Conservation (phyloP, 192 early-diverging fungal species). For the Backusella liffmaniae region DNA sequence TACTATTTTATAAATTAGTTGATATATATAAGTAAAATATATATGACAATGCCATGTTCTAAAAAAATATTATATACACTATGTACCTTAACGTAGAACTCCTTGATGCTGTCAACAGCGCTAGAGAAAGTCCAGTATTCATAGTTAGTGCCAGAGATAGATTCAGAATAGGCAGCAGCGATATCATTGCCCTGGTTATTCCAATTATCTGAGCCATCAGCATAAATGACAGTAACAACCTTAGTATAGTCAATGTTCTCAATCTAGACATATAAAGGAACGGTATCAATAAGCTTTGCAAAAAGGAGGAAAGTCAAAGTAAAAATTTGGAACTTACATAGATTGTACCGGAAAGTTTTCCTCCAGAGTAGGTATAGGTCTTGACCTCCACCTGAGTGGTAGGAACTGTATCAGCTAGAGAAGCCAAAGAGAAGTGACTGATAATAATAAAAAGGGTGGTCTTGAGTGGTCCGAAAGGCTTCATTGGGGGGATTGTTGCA, state of each 20-base stretch:
- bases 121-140: conserved; percentile 29
- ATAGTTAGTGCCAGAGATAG: conserved; percentile 27
- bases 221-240: conserved; percentile 16
- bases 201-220: conserved; percentile 15
- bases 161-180: conserved; percentile 7
- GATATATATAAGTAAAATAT: neutral
- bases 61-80: neutral
- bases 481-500: neutral
- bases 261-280: neutral
- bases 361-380: conserved; percentile 11
- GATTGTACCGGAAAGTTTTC: conserved; percentile 11
- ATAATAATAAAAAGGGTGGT: neutral
- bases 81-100: conserved; percentile 35
- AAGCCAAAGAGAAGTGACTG: neutral
- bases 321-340: neutral
- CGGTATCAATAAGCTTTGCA: neutral
- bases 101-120: conserved; percentile 20
- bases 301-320: neutral
- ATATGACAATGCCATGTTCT: neutral
- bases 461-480: neutral
- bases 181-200: neutral
- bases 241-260: conserved; percentile 22
- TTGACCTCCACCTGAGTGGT: conserved; percentile 14
- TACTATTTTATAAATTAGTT: conserved; percentile 17
- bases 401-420: conserved; percentile 14